Evolutionary conservation across 306 rosid genomes (phyloP).

Genomic region (Hippophae gyantsensis): DNA sequence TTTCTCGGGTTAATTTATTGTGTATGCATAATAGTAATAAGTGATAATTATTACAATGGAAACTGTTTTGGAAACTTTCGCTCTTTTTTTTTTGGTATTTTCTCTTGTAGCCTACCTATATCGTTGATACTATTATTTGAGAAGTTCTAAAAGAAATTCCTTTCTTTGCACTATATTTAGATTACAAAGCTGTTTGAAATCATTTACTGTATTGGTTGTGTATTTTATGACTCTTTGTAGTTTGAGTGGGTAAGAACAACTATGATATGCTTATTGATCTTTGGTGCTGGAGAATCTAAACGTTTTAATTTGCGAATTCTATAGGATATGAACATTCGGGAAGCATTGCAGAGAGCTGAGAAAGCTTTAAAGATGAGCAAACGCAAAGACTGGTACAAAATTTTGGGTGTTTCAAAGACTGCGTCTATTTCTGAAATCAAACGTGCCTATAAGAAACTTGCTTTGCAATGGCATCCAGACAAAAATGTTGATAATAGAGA

Average conservation of each 20-base stretch:
- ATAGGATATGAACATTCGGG: slow-evolving; percentile 92
- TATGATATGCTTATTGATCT: neutral
- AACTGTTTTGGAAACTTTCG: no score
- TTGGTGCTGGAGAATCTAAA: neutral
- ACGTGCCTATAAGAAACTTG: slow-evolving; percentile 96
- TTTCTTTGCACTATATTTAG: no score
- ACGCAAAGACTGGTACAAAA: slow-evolving; percentile 95
- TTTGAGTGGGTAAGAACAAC: neutral
- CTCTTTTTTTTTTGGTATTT: no score
- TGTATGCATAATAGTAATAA: no score
- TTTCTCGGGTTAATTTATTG: no score
- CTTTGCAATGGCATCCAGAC: slow-evolving; percentile 99
- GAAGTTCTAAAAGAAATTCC: no score
- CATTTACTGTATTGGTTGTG: no score
- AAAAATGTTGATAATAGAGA: slow-evolving; percentile 87
- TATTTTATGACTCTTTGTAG: neutral
- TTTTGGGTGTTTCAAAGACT: slow-evolving; percentile 76
- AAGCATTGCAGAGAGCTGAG: slow-evolving; percentile 73
- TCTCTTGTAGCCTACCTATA: no score
- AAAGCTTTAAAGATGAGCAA: slow-evolving; percentile 95
- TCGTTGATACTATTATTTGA: no score
- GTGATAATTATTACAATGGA: no score
- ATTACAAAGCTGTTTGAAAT: no score
- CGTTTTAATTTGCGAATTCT: slow-evolving; percentile 13
- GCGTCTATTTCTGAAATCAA: slow-evolving; percentile 76